Conservation (phyloP, 306 rosid genomes). For the Rosa multiflora region DNA sequence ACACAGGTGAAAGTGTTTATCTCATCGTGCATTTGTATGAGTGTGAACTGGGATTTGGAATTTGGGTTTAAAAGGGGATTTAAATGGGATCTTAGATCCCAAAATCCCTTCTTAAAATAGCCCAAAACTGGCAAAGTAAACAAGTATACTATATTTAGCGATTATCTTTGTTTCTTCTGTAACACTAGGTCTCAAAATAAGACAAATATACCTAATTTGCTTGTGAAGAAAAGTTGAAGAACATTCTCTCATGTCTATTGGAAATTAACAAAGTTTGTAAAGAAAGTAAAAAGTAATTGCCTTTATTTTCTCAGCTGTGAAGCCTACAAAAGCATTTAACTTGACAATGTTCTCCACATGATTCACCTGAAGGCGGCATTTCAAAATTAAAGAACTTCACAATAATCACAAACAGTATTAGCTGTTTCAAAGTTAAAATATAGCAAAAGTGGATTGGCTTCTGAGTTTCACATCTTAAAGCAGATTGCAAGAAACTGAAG, state of each 20-base stretch:
- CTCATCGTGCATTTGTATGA: conserved; percentile 7
- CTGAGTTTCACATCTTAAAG: neutral
- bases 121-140: neutral
- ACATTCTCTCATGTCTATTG: neutral
- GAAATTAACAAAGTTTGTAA: neutral
- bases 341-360: neutral
- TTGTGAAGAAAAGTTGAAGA: conserved; percentile 7
- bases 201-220: conserved; percentile 13
- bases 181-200: neutral
- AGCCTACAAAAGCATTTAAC: neutral
- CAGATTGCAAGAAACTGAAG: neutral
- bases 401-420: neutral
- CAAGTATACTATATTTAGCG: neutral
- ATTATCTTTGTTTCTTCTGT: neutral
- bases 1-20: neutral
- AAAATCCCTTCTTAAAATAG: neutral
- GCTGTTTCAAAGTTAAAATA: neutral
- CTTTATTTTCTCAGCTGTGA: neutral
- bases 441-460: neutral
- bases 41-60: neutral
- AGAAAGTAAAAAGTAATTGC: neutral
- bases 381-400: conserved; percentile 3
- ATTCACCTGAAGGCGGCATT: neutral
- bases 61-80: neutral
- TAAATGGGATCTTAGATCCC: neutral